Evolutionary conservation across 352 stramenopile species (phyloP), one percentile per base, ranked within the genome.

Genomic region (Phytophthora litchii): DNA sequence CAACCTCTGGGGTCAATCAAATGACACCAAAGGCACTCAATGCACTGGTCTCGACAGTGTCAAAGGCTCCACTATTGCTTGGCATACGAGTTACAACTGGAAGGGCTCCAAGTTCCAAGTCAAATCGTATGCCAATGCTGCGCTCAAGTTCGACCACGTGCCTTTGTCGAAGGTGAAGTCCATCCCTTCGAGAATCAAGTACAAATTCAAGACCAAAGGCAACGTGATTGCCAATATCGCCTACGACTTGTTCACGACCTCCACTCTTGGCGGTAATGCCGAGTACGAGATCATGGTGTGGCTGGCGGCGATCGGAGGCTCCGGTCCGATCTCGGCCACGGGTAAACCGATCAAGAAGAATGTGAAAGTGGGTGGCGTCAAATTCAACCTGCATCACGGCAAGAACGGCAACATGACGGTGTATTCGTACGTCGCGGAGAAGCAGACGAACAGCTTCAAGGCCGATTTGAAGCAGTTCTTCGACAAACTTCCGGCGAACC

Each of bases 251-350:
- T 73, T 76, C 46, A 73, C 64, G 16, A 70, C 47, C 19, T 61
- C 63, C n/a, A 67, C 54, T 0, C 17, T 43, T 3, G 58, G 32
- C 20, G 67, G 67, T 19, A 45, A 46, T 17, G 57, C 65, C 25
- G 60, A 73, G 54, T 73, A 71, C 50, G 64, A 73, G 38, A 49
- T 76, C 37, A 73, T 76, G 68, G 60, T 76, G 13, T 73, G 63
- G 68, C 55, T 70, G 27, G 63, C 57, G 2, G 63, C 67, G 5
- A 29, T 70, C 17, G 64, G 60, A 16, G 68, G 68, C 10, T 63
- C 68, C 13, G 47, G 59, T 4, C 68, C 68, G 2, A 60, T 76
- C 17, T 58, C 68, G 9, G 63, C 12, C 40, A 68, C 54, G 12
- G 68, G 68, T 27, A 31, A 29, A 2, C 19, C 40, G 10, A 46